Evolutionary conservation across 2,329 filamentous ascomycete genomes (phyloP), one percentile per base, ranked within the genome.

Genomic region (Aspergillus pseudoglaucus): DNA sequence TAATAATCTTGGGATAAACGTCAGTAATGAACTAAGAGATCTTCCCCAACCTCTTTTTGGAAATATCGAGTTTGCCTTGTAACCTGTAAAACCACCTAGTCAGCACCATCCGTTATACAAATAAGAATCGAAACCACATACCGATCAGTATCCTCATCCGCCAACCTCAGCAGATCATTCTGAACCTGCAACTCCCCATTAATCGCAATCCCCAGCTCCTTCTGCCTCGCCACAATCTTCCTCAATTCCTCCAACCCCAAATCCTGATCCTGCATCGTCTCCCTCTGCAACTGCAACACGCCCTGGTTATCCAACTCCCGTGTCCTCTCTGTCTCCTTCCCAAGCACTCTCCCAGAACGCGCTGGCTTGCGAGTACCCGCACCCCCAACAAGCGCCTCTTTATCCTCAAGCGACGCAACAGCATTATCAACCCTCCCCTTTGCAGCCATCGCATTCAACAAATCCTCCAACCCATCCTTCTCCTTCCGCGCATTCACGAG

Each of bases 251-350:
- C 70, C 3, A 84, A 72, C 58, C 80, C 79, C 56, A 77, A 65
- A 51, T 84, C 81, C 58, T 85, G 82, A 44, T 82, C 77, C 41
- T 73, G 61, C 67, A 85, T 83, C 48, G 81, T 75, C 57, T 83
- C 78, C 54, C 76, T 72, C 64, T 84, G 82, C 51, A 84, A 59
- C 62, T 83, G 80, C 55, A 85, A 53, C 12, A 85, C 78, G 0
- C 81, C 81, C n/a, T 76, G 67, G 52, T 85, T 84, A 61, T 84
- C 82, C 52, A 84, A 59, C 56, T 83, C 80, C 10, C 81, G 68
- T 8, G 82, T 84, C 35, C 76, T 72, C 52, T 81, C 77, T 0
- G 81, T 85, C 66, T 85, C 82, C 42, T 72, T 73, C 56, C 73
- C 58, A 62, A 79, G 40, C 57, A 81, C 53, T 53, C 79, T 47